Base-by-base conservation (phyloP, 2,329 filamentous ascomycete genomes). In the Colletotrichum cereale region DNA sequence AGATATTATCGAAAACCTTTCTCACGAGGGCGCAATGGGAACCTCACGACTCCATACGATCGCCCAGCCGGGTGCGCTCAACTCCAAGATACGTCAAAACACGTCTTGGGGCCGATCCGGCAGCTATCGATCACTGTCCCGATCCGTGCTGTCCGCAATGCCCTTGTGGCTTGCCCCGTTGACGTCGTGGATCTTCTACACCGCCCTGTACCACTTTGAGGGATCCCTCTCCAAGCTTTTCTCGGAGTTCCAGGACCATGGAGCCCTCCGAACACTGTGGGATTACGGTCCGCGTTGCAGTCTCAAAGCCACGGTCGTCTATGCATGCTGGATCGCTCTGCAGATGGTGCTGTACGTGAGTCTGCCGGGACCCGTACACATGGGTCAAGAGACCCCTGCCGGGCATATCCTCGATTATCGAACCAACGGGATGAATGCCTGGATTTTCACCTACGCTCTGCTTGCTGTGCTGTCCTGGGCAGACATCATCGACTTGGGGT, bases 371-470 rank as follows among this genome's bases (percentile, higher is more conserved):
- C 52, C 52, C 10, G 48, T 53, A 29, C 64, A 75, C 24, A 78
- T 75, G 6, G 84, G 83, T 3, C 83, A 85, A 58, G 77, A 79
- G 16, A 85, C 83, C 0, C 83, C 84, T 4, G 84, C 82, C 21
- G 83, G 83, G 0, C 73, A 85, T 71, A 75, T 84, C 31, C 77
- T 85, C 12, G 77, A 79, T 7, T 85, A 85, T 71, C 78, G 78
- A 26, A 83, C 81, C n/a, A 85, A 85, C 72, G 84, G 84, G 0
- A 74, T 85, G 1, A 73, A 73, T 1, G 82, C 83, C 8, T 85
- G 82, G 81, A 60, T 80, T 5, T 71, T 82, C 8, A 84, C 82
- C 0, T 80, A 84, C 71, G 36, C 77, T 2, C 62, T 82, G 0
- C 80, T 79, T 57, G 74, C 74, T 5, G 57, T 48, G 0, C 71